phyloP scores from a whole-genome alignment of 257 asterid genomes.

The Solanum pinnatisectum region DNA sequence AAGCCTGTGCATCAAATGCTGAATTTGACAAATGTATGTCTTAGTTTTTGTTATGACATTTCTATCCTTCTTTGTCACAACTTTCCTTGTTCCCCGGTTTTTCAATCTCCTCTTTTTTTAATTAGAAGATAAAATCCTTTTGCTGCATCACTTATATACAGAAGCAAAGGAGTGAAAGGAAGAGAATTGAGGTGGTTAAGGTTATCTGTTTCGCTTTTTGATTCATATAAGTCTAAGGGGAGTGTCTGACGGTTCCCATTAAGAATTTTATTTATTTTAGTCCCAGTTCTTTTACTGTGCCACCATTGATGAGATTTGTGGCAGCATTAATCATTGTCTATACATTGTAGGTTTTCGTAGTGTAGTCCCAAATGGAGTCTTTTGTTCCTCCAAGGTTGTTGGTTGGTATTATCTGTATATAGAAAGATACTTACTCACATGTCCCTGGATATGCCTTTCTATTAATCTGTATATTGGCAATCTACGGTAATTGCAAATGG shows the following conservation, averaged over 20 bases:
- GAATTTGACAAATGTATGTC: conserved; percentile 80
- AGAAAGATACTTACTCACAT: background rate
- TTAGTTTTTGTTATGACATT: background rate
- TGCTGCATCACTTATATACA: background rate
- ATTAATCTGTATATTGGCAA: background rate
- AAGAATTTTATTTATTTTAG: background rate
- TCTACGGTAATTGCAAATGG: background rate
- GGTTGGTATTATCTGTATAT: background rate
- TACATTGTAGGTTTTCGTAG: background rate
- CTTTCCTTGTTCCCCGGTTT: background rate
- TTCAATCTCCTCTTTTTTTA: background rate
- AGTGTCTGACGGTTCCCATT: background rate
- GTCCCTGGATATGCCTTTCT: background rate
- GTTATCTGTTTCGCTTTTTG: background rate
- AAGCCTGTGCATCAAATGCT: conserved; percentile 82
- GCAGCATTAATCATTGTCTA: background rate
- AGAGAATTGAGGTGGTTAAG: background rate
- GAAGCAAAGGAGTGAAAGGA: background rate
- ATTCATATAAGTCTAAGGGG: background rate
- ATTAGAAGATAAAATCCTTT: background rate
- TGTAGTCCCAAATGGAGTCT: background rate
- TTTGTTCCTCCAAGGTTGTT: background rate
- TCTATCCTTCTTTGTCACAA: background rate
- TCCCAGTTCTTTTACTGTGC: background rate
- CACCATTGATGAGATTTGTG: background rate